A percentile compares a stretch with the other conserved stretches of the same genome.
phyloP scores from a whole-genome alignment of 768 basidiomycete species.

The Coprinopsis cinerea region DNA sequence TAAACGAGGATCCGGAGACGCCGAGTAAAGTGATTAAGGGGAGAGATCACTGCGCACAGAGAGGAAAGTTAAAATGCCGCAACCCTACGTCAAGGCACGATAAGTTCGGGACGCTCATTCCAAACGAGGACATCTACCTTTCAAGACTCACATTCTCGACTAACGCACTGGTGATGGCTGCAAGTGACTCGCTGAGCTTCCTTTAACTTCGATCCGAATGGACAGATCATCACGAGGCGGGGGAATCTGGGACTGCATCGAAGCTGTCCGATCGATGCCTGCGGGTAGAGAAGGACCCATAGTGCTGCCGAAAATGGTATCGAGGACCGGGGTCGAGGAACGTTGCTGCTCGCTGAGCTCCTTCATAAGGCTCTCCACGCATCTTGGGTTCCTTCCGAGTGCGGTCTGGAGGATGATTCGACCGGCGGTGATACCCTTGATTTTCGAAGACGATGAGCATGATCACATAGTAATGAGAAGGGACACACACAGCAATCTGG shows the following conservation, averaged over 20 bases:
- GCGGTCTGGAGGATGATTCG: not conserved
- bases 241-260: not conserved
- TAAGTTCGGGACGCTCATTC: too few relatives aligned
- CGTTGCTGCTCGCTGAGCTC: not conserved
- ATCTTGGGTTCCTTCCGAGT: not conserved
- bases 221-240: too few relatives aligned
- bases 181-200: too few relatives aligned
- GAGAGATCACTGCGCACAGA: too few relatives aligned
- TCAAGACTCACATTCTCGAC: too few relatives aligned
- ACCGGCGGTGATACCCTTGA: not conserved
- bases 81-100: too few relatives aligned
- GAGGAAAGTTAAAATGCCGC: too few relatives aligned
- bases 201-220: too few relatives aligned
- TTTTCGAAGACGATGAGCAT: not conserved
- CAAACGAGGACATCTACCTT: too few relatives aligned
- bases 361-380: not conserved
- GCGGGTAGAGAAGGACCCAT: slow-evolving; percentile 1
- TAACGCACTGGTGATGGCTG: too few relatives aligned
- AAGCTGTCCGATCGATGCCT: not conserved
- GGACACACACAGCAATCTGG: not conserved
- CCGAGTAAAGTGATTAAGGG: too few relatives aligned
- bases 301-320: not conserved
- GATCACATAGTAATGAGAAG: not conserved
- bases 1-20: too few relatives aligned
- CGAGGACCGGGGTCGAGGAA: not conserved